These are phyloP conservation scores for Fusarium pilosicola DNA, from an alignment of 2,329 filamentous ascomycete genomes.

Conservation along the genomic window DNA sequence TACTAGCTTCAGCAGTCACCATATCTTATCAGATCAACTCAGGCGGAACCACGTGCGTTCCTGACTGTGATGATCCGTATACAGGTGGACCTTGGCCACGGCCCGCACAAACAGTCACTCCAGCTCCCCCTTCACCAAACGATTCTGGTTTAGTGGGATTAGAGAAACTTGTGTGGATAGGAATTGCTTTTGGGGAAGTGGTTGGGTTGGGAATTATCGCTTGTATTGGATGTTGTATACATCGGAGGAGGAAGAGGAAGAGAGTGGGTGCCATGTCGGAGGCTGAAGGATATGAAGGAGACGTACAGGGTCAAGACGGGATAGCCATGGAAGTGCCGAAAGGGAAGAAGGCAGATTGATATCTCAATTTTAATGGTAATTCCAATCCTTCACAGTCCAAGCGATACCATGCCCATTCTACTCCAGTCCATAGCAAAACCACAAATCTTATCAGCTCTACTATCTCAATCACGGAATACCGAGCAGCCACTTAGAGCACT, in stretches of 20 bases:
- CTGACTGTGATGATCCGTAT: background rate
- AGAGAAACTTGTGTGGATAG: background rate
- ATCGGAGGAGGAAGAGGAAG: background rate
- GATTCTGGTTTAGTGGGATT: background rate
- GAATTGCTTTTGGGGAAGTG: accelerated
- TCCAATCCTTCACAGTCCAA: no score
- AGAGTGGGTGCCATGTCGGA: no score
- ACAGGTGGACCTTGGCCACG: background rate
- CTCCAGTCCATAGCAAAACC: no score
- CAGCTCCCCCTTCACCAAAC: background rate
- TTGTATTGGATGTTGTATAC: background rate
- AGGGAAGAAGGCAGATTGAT: no score
- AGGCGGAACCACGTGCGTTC: background rate
- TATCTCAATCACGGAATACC: no score
- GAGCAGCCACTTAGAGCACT: no score
- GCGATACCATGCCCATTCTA: no score
- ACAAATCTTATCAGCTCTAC: no score
- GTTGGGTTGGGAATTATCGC: background rate
- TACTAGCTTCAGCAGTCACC: background rate
- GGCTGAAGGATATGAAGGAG: no score
- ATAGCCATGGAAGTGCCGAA: no score
- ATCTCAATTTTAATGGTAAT: no score
- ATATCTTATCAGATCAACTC: background rate
- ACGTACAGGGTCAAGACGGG: no score
- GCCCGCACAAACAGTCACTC: background rate